These are phyloP conservation scores for Phalaenopsis hybrid DNA, from an alignment of 116 monocot species.

Conservation along the genomic window DNA sequence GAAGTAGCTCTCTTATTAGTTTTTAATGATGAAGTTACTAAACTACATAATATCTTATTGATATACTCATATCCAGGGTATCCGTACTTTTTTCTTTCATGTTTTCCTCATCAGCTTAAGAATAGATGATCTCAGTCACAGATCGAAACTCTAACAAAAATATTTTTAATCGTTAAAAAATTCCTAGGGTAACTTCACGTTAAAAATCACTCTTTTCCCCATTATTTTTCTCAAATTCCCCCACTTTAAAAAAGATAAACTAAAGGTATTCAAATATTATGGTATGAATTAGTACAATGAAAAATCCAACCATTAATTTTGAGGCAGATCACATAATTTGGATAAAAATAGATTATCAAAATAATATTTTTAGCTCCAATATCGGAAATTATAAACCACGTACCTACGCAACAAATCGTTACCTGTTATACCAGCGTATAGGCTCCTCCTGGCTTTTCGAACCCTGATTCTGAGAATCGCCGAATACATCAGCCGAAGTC, in stretches of 20 bases:
- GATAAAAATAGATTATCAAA: not conserved
- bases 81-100: too few relatives aligned
- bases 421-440: constrained; percentile 94
- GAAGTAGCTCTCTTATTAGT: too few relatives aligned
- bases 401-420: not conserved
- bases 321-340: not conserved
- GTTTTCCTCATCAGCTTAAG: too few relatives aligned
- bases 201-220: constrained; percentile 1
- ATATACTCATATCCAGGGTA: too few relatives aligned
- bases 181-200: not conserved
- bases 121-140: not conserved
- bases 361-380: not conserved
- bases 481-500: constrained; percentile 26
- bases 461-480: constrained; percentile 74
- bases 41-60: too few relatives aligned
- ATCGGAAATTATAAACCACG: not conserved
- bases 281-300: too few relatives aligned
- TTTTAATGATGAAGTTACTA: too few relatives aligned
- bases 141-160: not conserved
- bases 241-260: not conserved
- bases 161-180: not conserved
- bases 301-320: not conserved
- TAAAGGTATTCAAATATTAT: not conserved
- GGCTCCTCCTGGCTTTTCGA: constrained; percentile 63
- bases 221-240: not conserved